A percentile compares a stretch with the other conserved stretches of the same genome.
Conservation (phyloP, 2,329 filamentous ascomycete genomes). For the Chaetoscypha palmicola region DNA sequence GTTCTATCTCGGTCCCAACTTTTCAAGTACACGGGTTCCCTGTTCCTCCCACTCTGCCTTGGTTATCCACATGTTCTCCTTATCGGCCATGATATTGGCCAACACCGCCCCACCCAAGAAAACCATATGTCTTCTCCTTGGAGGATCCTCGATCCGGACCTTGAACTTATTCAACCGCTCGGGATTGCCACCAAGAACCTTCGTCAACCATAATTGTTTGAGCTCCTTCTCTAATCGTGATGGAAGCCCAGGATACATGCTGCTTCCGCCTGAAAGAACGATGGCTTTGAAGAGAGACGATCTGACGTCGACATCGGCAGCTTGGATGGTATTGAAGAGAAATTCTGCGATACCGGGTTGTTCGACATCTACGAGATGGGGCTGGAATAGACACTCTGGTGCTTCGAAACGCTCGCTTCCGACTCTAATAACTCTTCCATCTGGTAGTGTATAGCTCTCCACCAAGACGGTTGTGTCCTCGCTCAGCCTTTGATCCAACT, state of each 20-base stretch:
- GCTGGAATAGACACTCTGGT: constrained; percentile 96
- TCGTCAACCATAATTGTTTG: constrained; percentile 96
- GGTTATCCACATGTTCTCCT: constrained; percentile 97
- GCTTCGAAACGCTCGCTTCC: constrained; percentile 97
- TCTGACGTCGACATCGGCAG: constrained; percentile 90
- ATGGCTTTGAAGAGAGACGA: constrained; percentile 95
- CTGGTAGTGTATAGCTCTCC: constrained; percentile 94
- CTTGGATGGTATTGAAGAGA: constrained; percentile 97
- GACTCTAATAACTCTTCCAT: constrained; percentile 91
- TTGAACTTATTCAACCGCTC: constrained; percentile 98
- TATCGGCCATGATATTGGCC: constrained; percentile 98
- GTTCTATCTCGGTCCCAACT: constrained; percentile 74
- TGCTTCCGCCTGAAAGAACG: constrained; percentile 90
- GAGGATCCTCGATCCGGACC: constrained; percentile 96
- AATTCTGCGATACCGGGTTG: constrained; percentile 96
- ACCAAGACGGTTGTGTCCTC: constrained; percentile 97
- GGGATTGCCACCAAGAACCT: constrained; percentile 82
- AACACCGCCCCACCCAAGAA: constrained; percentile 94
- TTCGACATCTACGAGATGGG: constrained; percentile 94
- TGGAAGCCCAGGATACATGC: constrained; percentile 97
- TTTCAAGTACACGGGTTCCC: constrained; percentile 76
- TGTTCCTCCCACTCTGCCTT: constrained; percentile 97
- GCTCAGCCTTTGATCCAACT: constrained; percentile 89
- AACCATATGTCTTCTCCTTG: constrained; percentile 96
- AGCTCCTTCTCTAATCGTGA: constrained; percentile 95